Percentiles rank a stretch among this genome's conserved stretches.
These are phyloP conservation scores for Eutrema japonicum DNA, from an alignment of 345 rosid genomes.

Conservation along the genomic window DNA sequence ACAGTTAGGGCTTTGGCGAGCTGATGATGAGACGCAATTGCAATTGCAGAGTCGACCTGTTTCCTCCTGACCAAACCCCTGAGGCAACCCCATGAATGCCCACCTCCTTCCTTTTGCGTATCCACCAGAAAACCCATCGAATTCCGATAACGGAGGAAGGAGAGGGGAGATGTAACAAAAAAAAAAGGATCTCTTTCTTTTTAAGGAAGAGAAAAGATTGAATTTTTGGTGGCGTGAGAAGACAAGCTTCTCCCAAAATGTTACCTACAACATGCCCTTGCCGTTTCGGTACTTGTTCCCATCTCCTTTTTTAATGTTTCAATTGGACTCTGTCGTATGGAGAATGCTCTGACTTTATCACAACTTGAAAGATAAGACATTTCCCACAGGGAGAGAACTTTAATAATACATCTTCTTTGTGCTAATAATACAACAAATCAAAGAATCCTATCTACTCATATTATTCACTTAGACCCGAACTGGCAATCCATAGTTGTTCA, in stretches of 20 bases:
- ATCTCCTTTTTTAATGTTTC: too few relatives aligned
- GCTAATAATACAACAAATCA: slow-evolving; percentile 18
- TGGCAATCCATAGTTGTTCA: slow-evolving; percentile 77
- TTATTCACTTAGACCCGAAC: slow-evolving; percentile 37
- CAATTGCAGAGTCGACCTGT: slow-evolving; percentile 73
- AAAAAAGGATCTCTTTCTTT: neutral
- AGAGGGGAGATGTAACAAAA: neutral
- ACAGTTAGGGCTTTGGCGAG: slow-evolving; percentile 76
- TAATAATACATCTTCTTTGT: too few relatives aligned
- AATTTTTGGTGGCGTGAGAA: slow-evolving; percentile 16
- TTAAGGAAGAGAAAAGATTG: neutral
- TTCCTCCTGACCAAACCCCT: slow-evolving; percentile 74
- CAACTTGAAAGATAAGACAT: too few relatives aligned
- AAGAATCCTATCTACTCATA: slow-evolving; percentile 36
- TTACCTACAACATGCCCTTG: slow-evolving; percentile 15
- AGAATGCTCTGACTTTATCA: too few relatives aligned
- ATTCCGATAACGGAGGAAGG: neutral
- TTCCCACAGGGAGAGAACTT: too few relatives aligned
- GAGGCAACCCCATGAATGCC: slow-evolving; percentile 54
- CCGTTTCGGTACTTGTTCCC: neutral
- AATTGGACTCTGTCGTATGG: too few relatives aligned
- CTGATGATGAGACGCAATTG: slow-evolving; percentile 46
- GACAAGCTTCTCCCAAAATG: slow-evolving; percentile 1
- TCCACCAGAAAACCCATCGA: slow-evolving; percentile 60
- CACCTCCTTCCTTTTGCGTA: slow-evolving; percentile 52